Evolutionary conservation across 2,329 filamentous ascomycete species (phyloP).

Genomic region (Microsporum ferrugineum): DNA sequence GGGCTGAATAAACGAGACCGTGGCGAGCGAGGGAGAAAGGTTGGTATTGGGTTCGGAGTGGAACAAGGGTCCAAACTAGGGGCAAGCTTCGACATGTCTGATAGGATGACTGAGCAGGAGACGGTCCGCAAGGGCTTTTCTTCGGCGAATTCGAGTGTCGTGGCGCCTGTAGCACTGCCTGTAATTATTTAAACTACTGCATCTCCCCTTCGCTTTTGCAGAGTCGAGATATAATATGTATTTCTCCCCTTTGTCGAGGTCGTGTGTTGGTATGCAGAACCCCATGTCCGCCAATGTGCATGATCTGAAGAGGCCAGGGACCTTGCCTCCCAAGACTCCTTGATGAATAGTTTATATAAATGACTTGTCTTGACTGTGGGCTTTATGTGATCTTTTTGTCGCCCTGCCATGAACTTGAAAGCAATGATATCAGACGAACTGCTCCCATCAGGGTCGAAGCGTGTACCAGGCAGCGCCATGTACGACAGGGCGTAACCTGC

Average conservation of each 20-base stretch:
- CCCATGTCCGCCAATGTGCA: not conserved
- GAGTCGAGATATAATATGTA: too few relatives aligned
- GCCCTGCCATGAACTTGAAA: too few relatives aligned
- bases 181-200: not conserved
- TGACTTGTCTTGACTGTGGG: too few relatives aligned
- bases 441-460: not conserved
- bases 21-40: not conserved
- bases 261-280: not conserved
- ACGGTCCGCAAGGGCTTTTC: not conserved
- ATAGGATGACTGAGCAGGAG: not conserved
- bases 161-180: not conserved
- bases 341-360: too few relatives aligned
- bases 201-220: not conserved
- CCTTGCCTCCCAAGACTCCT: too few relatives aligned
- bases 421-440: too few relatives aligned
- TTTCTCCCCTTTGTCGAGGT: not conserved
- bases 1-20: not conserved
- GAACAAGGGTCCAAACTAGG: not conserved
- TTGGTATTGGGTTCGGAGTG: not conserved
- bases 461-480: not conserved
- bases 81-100: not conserved
- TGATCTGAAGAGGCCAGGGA: not conserved
- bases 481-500: not conserved
- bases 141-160: not conserved
- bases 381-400: too few relatives aligned